Evolutionary conservation across 176 grass and related monocot genomes (phyloP), one percentile per base, ranked within the genome.

Genomic region (Oryza glaberrima): DNA sequence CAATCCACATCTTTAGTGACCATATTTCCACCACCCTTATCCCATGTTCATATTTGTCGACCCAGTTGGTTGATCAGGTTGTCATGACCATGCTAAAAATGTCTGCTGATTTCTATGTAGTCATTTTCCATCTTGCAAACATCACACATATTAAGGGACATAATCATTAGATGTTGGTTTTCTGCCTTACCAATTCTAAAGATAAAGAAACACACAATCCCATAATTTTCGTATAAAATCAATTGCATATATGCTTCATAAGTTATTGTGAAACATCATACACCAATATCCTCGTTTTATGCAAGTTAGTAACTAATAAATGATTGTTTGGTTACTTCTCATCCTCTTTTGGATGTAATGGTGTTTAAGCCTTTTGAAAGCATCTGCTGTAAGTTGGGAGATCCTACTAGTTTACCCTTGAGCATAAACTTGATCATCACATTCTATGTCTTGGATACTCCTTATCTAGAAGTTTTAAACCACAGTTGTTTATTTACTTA

Each of bases 201-300:
- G 52, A 56, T 10, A 60, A 61, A 81, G 35, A 75, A 75, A 26
- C 15, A 41, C n/a, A 49, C 47, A 17, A 65, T 84, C 26, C 26
- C 63, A 69, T 70, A 76, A 23, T 84, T 44, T 70, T 58, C 7
- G 58, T 46, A 26, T 79, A 23, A 80, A 28, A 81, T 84, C 69
- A 65, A 72, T 69, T 76, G 17, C 28, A 41, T 6, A 47, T 70
- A 71, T 10, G 3, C 36, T 79, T 35, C 15, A 66, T 73, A 52
- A 34, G 45, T 79, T 44, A 43, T 19, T 77, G n/a, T 58, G 19
- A n/a, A 60, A 44, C 32, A 58, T 16, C 35, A 46, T 2, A 32
- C 28, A 38, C 13, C 47, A 34, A 52, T 84, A 56, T 68, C 64
- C 1, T 54, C 2, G 52, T 56, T 56, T 56, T 56, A 56, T 56